phyloP scores from a whole-genome alignment of 345 rosid genomes.

The Salix koriyanagi region DNA sequence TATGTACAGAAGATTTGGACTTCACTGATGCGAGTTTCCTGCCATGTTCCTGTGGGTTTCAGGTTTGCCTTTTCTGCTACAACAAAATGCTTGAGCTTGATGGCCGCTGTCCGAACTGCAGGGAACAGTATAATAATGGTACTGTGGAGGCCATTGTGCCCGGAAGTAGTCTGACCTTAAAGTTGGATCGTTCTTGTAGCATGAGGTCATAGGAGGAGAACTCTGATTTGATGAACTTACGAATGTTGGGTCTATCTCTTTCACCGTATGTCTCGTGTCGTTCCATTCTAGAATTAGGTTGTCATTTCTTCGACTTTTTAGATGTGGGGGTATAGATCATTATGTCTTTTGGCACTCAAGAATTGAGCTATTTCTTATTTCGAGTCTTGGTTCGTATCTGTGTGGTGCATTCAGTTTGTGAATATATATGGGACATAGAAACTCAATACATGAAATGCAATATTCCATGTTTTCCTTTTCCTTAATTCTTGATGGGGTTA shows the following conservation, averaged over 20 bases:
- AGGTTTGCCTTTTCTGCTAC: slow-evolving; percentile 92
- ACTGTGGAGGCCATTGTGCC: slow-evolving; percentile 47
- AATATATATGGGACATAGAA: slow-evolving; percentile 76
- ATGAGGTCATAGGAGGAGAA: slow-evolving; percentile 74
- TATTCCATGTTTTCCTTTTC: slow-evolving; percentile 7
- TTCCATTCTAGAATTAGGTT: slow-evolving; percentile 34
- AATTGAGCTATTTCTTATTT: slow-evolving; percentile 45
- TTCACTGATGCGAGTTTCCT: slow-evolving; percentile 69
- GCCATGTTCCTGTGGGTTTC: slow-evolving; percentile 86
- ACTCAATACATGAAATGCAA: slow-evolving; percentile 44
- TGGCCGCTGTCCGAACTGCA: slow-evolving; percentile 93
- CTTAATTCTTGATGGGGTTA: slow-evolving; percentile 1
- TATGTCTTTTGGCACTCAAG: slow-evolving; percentile 46
- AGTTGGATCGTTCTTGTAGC: slow-evolving; percentile 74
- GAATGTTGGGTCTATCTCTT: slow-evolving; percentile 33
- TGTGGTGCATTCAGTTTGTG: slow-evolving; percentile 62
- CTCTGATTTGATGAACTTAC: slow-evolving; percentile 22
- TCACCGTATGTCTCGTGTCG: slow-evolving; percentile 26
- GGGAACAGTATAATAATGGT: slow-evolving; percentile 64
- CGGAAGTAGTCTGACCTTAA: slow-evolving; percentile 54
- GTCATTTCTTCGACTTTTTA: slow-evolving; percentile 31
- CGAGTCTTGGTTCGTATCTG: slow-evolving; percentile 49
- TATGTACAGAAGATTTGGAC: slow-evolving; percentile 88
- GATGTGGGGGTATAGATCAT: slow-evolving; percentile 49
- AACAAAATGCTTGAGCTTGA: slow-evolving; percentile 81